These are phyloP conservation scores for Diaporthe aspalathi DNA, from an alignment of 2,329 filamentous ascomycete species.

Conservation along the genomic window DNA sequence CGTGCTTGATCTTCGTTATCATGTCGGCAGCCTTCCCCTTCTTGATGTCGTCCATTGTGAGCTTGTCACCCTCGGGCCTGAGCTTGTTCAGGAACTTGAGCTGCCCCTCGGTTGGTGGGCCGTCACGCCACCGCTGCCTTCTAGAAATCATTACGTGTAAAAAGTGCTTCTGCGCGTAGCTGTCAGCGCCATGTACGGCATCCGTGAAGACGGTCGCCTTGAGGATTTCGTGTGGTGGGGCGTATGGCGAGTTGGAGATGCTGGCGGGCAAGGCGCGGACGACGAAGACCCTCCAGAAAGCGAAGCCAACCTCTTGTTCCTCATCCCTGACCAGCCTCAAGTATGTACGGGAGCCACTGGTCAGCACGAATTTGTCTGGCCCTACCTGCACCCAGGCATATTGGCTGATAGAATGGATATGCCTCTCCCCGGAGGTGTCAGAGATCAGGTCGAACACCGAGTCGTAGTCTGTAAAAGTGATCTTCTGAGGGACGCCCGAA, in stretches of 20 bases:
- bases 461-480: constrained; percentile 91
- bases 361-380: constrained; percentile 77
- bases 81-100: constrained; percentile 77
- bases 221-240: constrained; percentile 76
- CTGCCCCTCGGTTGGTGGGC: constrained; percentile 73
- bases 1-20: constrained; percentile 92
- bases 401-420: constrained; percentile 80
- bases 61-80: constrained; percentile 63
- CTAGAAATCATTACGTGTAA: constrained; percentile 74
- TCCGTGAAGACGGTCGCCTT: constrained; percentile 74
- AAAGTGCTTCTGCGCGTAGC: constrained; percentile 76
- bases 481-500: constrained; percentile 49
- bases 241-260: constrained; percentile 68
- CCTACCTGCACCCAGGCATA: constrained; percentile 86
- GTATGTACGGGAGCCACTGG: constrained; percentile 71
- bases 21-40: constrained; percentile 88
- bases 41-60: constrained; percentile 69
- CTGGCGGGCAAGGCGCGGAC: constrained; percentile 59
- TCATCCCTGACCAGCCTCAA: constrained; percentile 62
- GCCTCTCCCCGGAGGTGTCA: constrained; percentile 81
- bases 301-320: constrained; percentile 45
- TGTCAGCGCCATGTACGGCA: constrained; percentile 88
- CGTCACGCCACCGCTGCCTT: constrained; percentile 75
- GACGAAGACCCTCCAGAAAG: constrained; percentile 58
- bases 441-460: constrained; percentile 91